These are phyloP conservation scores for Persicaria tinctoria DNA, from an alignment of 148 eudicot genomes.

Conservation along the genomic window DNA sequence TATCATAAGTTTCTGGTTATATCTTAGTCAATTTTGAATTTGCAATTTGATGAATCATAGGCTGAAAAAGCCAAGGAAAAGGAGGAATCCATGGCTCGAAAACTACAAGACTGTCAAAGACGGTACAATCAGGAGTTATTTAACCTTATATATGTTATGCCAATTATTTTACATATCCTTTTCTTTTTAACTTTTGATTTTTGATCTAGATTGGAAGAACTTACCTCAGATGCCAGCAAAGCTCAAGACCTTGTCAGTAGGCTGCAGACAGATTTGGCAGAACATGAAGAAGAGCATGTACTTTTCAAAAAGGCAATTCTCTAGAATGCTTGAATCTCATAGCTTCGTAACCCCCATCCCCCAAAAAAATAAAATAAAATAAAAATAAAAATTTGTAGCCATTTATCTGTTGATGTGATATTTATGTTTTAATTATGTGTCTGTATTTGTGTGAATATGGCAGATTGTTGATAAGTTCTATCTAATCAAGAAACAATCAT, in stretches of 20 bases:
- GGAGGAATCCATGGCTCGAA: conserved; percentile 56
- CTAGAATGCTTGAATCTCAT: neutral
- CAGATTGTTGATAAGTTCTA: conserved; percentile 75
- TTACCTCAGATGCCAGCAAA: conserved; percentile 36
- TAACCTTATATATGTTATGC: neutral
- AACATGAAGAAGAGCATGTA: conserved; percentile 50
- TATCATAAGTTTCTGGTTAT: neutral
- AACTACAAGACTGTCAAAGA: conserved; percentile 39
- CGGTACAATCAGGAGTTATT: conserved; percentile 33
- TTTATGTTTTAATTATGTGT: neutral
- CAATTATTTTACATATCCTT: neutral
- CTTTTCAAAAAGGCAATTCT: conserved; percentile 49
- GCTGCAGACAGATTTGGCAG: conserved; percentile 43
- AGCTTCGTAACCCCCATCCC: neutral
- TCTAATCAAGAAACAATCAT: conserved; percentile 46
- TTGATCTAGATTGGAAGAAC: conserved; percentile 68
- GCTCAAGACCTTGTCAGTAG: conserved; percentile 36
- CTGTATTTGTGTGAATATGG: conserved; percentile 14
- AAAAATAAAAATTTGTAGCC: no score
- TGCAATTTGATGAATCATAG: conserved; percentile 32
- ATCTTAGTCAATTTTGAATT: conserved; percentile 15
- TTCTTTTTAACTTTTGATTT: conserved; percentile 12
- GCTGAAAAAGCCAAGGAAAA: conserved; percentile 90
- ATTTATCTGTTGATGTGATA: neutral
- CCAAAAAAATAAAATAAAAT: neutral